Base-by-base conservation (phyloP, 805 yeast genomes). In the Lipomyces yamadae region DNA sequence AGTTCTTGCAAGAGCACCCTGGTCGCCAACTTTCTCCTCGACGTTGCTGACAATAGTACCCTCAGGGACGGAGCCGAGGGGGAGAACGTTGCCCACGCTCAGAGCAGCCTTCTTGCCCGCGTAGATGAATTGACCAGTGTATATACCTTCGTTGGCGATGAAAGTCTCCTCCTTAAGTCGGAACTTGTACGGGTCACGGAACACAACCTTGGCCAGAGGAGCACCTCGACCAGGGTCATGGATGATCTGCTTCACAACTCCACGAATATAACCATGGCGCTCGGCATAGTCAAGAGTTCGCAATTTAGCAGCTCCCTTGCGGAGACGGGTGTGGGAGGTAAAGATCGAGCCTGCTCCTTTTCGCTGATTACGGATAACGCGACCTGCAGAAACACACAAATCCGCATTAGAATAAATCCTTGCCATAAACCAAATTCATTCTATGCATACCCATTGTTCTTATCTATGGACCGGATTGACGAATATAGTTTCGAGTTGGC, bases 181-280 rank as follows among this genome's bases (percentile, higher is more conserved):
- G 92, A 90, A 94, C 87, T 86, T 91, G 96, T 94, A 94, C 84
- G 99, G 98, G 85, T 95, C 98, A 83, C 98, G 91, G 97, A 94
- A 94, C 76, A 85, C 93, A 83, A 94, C 97, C 87, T 91, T 93
- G 79, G 98, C 99, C 82, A 94, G 89, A 82, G 99, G 99, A 84
- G 99, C 99, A 88, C 99, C 99, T 85, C 99, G 89, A 83, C 99
- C 99, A 81, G 99, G 95, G 82, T 94, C 99, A 87, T 94, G 99
- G 84, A 95, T 86, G 84, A 94, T 95, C 84, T 90, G 94, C 90
- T 93, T 94, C 79, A 94, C 99, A 76, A 95, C 88, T 86, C 99
- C 99, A 85, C 98, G 96, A 81, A 94, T 89, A 93, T 95, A 95
- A 82, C 99, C 99, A 84, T 94, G 97, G 83, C 97, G 94, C 88